Conservation (phyloP, 352 stramenopile genomes). For the Pythium scleroteichum region DNA sequence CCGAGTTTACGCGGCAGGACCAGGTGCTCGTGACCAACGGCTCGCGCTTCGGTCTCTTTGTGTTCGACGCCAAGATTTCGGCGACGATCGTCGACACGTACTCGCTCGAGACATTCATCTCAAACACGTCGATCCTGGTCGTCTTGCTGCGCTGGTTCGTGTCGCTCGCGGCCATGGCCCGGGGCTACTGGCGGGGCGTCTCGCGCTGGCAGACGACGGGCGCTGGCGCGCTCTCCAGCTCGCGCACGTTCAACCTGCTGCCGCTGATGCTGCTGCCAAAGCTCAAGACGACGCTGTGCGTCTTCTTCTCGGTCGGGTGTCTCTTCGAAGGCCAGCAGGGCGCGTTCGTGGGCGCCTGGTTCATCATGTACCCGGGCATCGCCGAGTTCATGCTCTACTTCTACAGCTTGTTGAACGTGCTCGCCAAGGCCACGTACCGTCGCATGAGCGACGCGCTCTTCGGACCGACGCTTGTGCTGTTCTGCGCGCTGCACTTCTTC, state of each 20-base stretch:
- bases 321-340: slow-evolving; percentile 31
- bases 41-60: slow-evolving; percentile 29
- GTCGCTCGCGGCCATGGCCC: not conserved
- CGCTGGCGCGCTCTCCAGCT: slow-evolving; percentile 19
- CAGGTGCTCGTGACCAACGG: slow-evolving; percentile 26
- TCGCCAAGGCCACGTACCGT: slow-evolving; percentile 28
- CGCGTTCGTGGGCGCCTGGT: slow-evolving; percentile 34
- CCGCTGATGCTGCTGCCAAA: slow-evolving; percentile 20
- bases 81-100: not conserved
- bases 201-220: not conserved
- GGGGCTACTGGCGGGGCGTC: not conserved
- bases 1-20: not conserved
- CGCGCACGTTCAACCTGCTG: slow-evolving; percentile 23
- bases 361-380: slow-evolving; percentile 35
- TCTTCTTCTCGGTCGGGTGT: slow-evolving; percentile 23
- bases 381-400: slow-evolving; percentile 27
- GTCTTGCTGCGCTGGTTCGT: slow-evolving; percentile 1
- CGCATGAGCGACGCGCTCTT: slow-evolving; percentile 37
- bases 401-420: slow-evolving; percentile 42
- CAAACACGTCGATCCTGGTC: not conserved
- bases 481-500: slow-evolving; percentile 35
- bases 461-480: slow-evolving; percentile 29
- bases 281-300: slow-evolving; percentile 23
- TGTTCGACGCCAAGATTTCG: slow-evolving; percentile 17
- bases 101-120: slow-evolving; percentile 4